A percentile compares a stretch with the other conserved stretches of the same genome.
Conservation (phyloP, 495 filamentous ascomycete species). For the Penicillium flavigenum region DNA sequence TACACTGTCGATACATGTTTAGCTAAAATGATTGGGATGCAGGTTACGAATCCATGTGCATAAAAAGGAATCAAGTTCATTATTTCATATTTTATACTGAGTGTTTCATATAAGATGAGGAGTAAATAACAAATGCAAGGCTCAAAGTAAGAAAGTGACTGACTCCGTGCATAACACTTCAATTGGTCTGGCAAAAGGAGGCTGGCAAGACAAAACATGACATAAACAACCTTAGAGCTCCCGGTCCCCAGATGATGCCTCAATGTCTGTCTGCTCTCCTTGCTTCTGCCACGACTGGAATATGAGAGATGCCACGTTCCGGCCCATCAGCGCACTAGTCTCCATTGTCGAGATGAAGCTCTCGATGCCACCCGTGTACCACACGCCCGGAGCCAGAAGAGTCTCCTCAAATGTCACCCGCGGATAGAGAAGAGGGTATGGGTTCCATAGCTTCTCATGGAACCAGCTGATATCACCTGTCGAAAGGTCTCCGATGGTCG, state of each 20-base stretch:
- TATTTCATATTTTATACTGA: neutral
- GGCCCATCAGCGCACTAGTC: slow-evolving; percentile 92
- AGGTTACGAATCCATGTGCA: slow-evolving; percentile 9
- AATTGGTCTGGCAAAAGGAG: neutral
- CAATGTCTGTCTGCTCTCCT: slow-evolving; percentile 1
- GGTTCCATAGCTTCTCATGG: slow-evolving; percentile 71
- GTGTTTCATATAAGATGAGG: neutral
- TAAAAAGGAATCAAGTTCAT: slow-evolving; percentile 9
- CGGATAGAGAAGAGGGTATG: slow-evolving; percentile 81
- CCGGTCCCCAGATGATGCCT: neutral
- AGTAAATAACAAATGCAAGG: neutral
- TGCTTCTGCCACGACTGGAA: slow-evolving; percentile 57
- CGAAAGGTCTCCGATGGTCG: slow-evolving; percentile 37
- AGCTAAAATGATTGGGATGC: slow-evolving; percentile 10
- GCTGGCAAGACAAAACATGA: neutral
- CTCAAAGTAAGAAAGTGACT: neutral
- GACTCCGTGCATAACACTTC: neutral
- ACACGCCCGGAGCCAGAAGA: slow-evolving; percentile 61
- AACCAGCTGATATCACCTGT: slow-evolving; percentile 71
- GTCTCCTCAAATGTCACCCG: slow-evolving; percentile 85
- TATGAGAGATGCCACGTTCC: slow-evolving; percentile 83
- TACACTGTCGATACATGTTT: slow-evolving; percentile 2
- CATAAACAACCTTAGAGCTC: neutral
- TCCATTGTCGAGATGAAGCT: slow-evolving; percentile 98
- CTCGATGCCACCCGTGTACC: slow-evolving; percentile 93